Evolutionary conservation across 2,329 filamentous ascomycete genomes (phyloP).

Genomic region (Penicillium polonicum): DNA sequence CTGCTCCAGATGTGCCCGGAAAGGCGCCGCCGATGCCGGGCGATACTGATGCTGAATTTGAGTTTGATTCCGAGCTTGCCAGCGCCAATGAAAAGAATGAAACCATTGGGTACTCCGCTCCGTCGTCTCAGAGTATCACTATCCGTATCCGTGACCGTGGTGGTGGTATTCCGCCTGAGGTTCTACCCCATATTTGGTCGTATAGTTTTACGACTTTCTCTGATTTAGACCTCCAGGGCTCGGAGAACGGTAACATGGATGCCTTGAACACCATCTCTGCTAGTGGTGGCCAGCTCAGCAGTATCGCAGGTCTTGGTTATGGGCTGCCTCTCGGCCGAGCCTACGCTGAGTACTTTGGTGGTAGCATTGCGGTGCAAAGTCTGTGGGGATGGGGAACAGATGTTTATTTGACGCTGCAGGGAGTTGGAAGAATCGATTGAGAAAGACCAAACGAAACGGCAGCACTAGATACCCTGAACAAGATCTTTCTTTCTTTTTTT

Average conservation of each 20-base stretch:
- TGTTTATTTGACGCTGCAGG: constrained; percentile 62
- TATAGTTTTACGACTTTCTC: constrained; percentile 97
- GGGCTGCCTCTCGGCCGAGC: constrained; percentile 85
- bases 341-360: constrained; percentile 97
- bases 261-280: constrained; percentile 74
- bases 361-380: constrained; percentile 92
- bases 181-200: constrained; percentile 86
- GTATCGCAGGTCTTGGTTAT: constrained; percentile 90
- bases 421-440: constrained; percentile 54
- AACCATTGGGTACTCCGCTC: constrained; percentile 32
- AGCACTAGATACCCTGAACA: constrained; percentile 8
- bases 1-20: constrained; percentile 54
- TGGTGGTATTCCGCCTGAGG: constrained; percentile 82
- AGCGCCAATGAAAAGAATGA: constrained; percentile 34
- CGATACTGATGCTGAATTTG: constrained; percentile 34
- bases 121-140: constrained; percentile 75
- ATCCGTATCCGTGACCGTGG: constrained; percentile 95
- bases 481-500: background rate
- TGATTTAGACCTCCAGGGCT: constrained; percentile 56
- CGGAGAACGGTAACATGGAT: constrained; percentile 58
- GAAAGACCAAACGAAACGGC: background rate
- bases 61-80: constrained; percentile 30
- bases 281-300: constrained; percentile 70
- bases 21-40: constrained; percentile 29
- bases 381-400: constrained; percentile 87